phyloP scores from a whole-genome alignment of 257 asterid genomes.

The Schizonepeta tenuifolia region DNA sequence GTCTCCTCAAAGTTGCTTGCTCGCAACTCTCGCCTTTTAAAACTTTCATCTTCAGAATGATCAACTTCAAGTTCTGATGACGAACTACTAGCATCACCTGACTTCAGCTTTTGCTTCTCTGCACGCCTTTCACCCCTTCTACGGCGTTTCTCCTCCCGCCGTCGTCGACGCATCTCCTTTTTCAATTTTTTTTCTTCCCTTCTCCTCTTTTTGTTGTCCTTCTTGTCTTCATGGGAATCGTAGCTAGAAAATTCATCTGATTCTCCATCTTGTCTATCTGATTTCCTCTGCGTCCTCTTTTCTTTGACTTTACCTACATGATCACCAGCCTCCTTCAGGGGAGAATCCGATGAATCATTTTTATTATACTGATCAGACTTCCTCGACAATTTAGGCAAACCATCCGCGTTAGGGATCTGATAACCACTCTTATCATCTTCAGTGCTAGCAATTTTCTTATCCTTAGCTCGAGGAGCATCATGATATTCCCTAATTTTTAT shows the following conservation, averaged over 20 bases:
- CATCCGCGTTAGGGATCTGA: constrained; percentile 37
- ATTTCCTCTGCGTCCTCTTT: constrained; percentile 68
- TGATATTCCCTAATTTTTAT: constrained; percentile 49
- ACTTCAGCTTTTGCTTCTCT: constrained; percentile 62
- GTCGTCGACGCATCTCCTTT: constrained; percentile 74
- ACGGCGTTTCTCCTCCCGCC: constrained; percentile 75
- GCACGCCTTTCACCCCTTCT: constrained; percentile 68
- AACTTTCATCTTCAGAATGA: constrained; percentile 61
- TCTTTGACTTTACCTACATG: constrained; percentile 50
- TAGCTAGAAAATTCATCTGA: constrained; percentile 71
- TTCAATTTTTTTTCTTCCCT: constrained; percentile 76
- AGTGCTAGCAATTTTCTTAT: constrained; percentile 40
- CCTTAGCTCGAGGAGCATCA: constrained; percentile 43
- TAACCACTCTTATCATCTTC: constrained; percentile 43
- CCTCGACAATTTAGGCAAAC: constrained; percentile 43
- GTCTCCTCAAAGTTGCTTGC: constrained; percentile 47
- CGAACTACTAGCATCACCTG: constrained; percentile 51
- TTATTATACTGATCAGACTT: constrained; percentile 48
- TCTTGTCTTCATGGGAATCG: constrained; percentile 80
- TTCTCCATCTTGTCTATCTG: constrained; percentile 49
- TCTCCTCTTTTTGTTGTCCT: constrained; percentile 78
- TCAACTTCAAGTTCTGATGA: constrained; percentile 56
- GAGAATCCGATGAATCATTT: constrained; percentile 52
- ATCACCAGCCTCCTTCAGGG: constrained; percentile 56
- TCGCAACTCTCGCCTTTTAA: constrained; percentile 41